Base-by-base conservation (phyloP, 2,329 filamentous ascomycete species). In the Cercospora sp. region DNA sequence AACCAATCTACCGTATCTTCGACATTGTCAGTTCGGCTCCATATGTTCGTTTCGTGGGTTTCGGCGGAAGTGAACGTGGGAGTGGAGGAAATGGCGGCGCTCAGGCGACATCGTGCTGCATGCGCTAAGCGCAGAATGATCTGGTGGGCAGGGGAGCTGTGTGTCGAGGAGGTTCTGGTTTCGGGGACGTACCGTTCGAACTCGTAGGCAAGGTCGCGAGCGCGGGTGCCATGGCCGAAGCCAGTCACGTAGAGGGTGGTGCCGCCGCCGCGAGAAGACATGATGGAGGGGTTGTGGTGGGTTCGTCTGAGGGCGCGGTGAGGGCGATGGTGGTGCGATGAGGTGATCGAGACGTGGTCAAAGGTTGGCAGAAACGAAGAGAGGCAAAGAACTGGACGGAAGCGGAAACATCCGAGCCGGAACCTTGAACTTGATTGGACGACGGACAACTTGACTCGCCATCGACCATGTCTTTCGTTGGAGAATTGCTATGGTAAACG, bases 191-290 rank as follows among this genome's bases (percentile, higher is more conserved):
- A 97, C 93, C 94, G 93, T 94, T 98, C 94, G 91, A 98, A 98
- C 87, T 98, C 94, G 91, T 96, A 97, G 86, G 94, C 93, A 82
- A 98, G 92, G 87, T 99, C 94, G 89, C 95, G 93, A 82, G 95
- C 93, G 86, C 95, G 93, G 82, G 94, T 97, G 82, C 94, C 93
- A 84, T 97, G 93, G 88, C 94, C 96, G 83, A 99, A 99, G 87
- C 95, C 95, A 79, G 94, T 97, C 83, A 98, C 94, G 86, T 98
- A 98, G 76, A 98, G 92, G 67, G 94, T 98, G 70, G 92, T 96
- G 76, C 93, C 91, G 67, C 83, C 82, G 81, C 91, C 89, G 80
- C 93, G 92, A 89, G 94, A 97, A 89, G 94, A 97, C 93, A 97
- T 97, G 79, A 51, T 71, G 39, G 59, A n/a, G 65, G 31, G 45